Base-by-base conservation (phyloP, 2,329 filamentous ascomycete species). In the Hawksworthiomyces lignivorus region DNA sequence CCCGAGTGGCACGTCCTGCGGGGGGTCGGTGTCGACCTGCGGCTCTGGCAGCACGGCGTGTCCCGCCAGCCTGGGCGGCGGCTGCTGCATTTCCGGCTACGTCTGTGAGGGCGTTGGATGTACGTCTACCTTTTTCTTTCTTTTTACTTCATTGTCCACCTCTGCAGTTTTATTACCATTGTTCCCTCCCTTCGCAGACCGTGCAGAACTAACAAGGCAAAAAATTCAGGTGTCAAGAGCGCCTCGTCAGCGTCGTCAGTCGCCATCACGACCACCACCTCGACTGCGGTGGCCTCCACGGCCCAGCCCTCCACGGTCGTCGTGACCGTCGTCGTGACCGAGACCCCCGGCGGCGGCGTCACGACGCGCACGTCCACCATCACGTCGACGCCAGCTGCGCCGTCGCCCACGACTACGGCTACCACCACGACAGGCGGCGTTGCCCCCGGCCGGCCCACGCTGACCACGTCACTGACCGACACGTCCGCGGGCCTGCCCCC, bases 11-110 rank as follows among this genome's bases (percentile, higher is more conserved):
- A 63, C 68, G 32, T 72, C 59, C 6, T 90, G 85, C 57, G 72
- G 71, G 4, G 81, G 82, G 9, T 63, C 64, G 1, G 77, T 89
- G 6, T 73, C 71, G 0, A 56, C 56, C n/a, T 89, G 85, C 49
- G 67, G 69, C 3, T 63, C 67, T 4, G 80, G 73, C 30, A 79
- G 83, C 46, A 73, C 75, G 10, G 74, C 75, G 36, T 90, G 85
- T 56, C 68, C 79, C 0, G 68, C 75, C 7, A 70, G 72, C 26
- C 58, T 80, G 0, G 84, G 84, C 4, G 84, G 84, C 12, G 85
- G 84, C 3, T 90, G 85, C 55, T 90, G 85, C 56, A 77, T 88
- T 10, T 68, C 78, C 0, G 83, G 82, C 5, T 88, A 77, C 54
- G 67, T 74, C 2, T 90, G 85, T 52, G 68, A 76, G 44, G 80